Evolutionary conservation across 2,329 filamentous ascomycete species (phyloP), one percentile per base, ranked within the genome.

Genomic region (Epichloe scottii): DNA sequence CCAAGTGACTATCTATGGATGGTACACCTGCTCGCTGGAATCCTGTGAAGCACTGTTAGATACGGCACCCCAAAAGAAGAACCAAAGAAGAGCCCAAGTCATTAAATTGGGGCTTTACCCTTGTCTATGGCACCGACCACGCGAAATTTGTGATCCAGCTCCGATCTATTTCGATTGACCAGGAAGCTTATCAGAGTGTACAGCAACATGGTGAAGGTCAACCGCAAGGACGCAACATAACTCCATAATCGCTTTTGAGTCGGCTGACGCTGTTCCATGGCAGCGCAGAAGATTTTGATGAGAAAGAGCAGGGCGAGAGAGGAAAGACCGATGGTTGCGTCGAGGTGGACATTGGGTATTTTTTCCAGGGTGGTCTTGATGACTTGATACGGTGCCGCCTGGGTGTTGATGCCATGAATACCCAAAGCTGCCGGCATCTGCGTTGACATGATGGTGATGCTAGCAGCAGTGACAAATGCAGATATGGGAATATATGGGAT

Each of bases 141-240:
- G n/a, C 67, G 72, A 63, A 89, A 85, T 38, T 69, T 69, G 3
- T 75, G 70, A 2, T 79, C 54, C 0, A 59, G 63, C n/a, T 73
- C 61, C 12, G 62, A 66, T 35, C 68, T 70, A 49, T 80, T 66
- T 8, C 78, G 68, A 58, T 88, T 84, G 51, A 78, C 77, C 4
- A 87, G 70, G 54, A 77, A 87, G 63, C 84, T 85, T 61, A 90
- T 79, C 55, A 89, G 66, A 2, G 84, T 87, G 65, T 87, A 89
- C 2, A 90, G 72, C 21, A 89, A 64, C 60, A 90, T 86, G 50
- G 87, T 80, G 59, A 90, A 87, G 0, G 81, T 85, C 30, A 87
- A 82, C 11, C 87, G 78, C 6, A 90, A 71, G 0, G 87, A 89
- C n/a, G 80, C 83, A 37, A 81, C 63, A 64, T 87, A 88, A 60